Base-by-base conservation (phyloP, 2,329 filamentous ascomycete genomes). In the Venturiaceae sp. region DNA sequence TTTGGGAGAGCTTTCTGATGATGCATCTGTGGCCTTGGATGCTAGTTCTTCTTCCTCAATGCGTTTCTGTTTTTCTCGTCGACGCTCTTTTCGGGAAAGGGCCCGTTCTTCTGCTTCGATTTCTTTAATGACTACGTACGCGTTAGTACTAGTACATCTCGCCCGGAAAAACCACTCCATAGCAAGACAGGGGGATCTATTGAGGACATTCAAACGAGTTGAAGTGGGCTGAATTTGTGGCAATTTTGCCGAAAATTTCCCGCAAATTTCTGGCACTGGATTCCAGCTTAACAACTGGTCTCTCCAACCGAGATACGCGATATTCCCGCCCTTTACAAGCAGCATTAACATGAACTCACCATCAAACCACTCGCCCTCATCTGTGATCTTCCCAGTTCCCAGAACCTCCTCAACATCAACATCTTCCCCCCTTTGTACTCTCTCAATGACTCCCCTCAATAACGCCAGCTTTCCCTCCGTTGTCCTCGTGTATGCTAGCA, bases 291-390 rank as follows among this genome's bases (percentile, higher is more conserved):
- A n/a, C n/a, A n/a, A n/a, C n/a, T n/a, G n/a, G n/a, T n/a, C n/a
- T n/a, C n/a, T n/a, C n/a, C n/a, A n/a, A n/a, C n/a, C n/a, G n/a
- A n/a, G n/a, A n/a, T n/a, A n/a, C n/a, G n/a, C n/a, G n/a, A n/a
- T n/a, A n/a, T n/a, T n/a, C n/a, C n/a, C n/a, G n/a, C n/a, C n/a
- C n/a, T n/a, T n/a, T n/a, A n/a, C n/a, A n/a, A n/a, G n/a, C n/a
- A n/a, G n/a, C n/a, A n/a, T n/a, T n/a, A 41, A 39, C 16, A 16
- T 16, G 28, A 58, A 71, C 80, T 68, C 74, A 88, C 90, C 83
- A 69, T 95, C 85, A 72, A 92, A 88, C 95, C 94, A 99, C 66
- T 91, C 89, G 62, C 80, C 77, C 73, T 99, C 94, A 68, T 83
- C 83, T 63, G 80, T 80, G 46, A 80, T 75, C 66, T 94, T 83